Base-by-base conservation (phyloP, 192 early-diverging fungal genomes). In the Entomortierella beljakovae region DNA sequence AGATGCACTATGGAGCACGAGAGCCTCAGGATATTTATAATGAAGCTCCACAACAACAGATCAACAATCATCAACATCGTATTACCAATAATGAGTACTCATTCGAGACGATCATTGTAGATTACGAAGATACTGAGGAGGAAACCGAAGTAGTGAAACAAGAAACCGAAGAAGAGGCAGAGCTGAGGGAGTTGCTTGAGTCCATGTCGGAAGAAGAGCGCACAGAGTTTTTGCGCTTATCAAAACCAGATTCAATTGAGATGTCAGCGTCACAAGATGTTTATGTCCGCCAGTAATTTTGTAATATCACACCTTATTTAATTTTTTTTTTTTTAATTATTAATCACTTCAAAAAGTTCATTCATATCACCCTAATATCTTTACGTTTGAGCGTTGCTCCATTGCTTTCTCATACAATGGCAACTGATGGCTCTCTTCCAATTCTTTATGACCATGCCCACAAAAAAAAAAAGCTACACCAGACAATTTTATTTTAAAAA, bases 121-220 rank as follows among this genome's bases (percentile, higher is more conserved):
- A 51, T 29, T 56, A 43, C 11, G 57, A 69, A 23, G 57, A 69
- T 20, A 37, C 20, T 16, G 67, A 68, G 2, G 57, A 61, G 6
- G 59, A 59, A 49, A 52, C 62, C 15, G 55, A 61, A n/a, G 70
- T 49, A 0, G 53, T 57, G 0, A 35, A 55, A 10, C 46, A 60
- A 15, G 72, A 76, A 52, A 61, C 64, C 6, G 72, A 76, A 15
- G 72, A 76, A 22, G 72, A 76, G 22, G 64, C 72, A 4, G 72
- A 76, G 53, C 34, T 76, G 51, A 38, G 72, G 29, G 72, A 76
- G 51, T 37, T 76, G 53, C 64, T 76, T 40, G 72, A 67, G 28
- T 67, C 72, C 18, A 76, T 76, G 72, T 61, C 72, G 3, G 64
- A 61, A 43, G 64, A 66, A 32, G 72, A 76, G 49, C 64, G 72